Conservation (phyloP, 2,329 filamentous ascomycete genomes). For the Trichoderma breve region DNA sequence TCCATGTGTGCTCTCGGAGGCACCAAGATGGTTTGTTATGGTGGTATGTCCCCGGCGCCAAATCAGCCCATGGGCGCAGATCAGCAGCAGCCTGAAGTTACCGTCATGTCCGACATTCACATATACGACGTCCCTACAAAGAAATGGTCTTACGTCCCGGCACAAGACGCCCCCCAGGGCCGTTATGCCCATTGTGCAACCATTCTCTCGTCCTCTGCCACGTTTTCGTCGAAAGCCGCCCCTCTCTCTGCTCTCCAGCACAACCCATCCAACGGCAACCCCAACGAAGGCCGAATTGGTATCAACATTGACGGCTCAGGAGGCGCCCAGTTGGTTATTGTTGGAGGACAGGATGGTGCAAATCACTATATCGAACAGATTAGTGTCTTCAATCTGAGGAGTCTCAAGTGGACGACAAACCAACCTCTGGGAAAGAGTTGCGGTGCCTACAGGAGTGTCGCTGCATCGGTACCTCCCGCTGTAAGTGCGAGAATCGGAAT, state of each 20-base stretch:
- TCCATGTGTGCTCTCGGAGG: constrained; percentile 92
- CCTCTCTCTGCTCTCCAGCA: constrained; percentile 85
- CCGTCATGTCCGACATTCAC: constrained; percentile 97
- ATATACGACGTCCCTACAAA: constrained; percentile 84
- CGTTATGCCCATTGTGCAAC: constrained; percentile 96
- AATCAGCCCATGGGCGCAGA: constrained; percentile 47
- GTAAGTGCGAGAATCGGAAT: constrained; percentile 66
- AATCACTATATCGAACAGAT: constrained; percentile 99
- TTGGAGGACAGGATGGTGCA: constrained; percentile 93
- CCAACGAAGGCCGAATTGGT: constrained; percentile 84
- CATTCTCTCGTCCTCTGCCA: constrained; percentile 81
- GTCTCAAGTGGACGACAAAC: constrained; percentile 92
- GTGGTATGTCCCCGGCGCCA: constrained; percentile 86
- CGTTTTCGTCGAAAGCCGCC: constrained; percentile 80
- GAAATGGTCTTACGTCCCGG: constrained; percentile 81
- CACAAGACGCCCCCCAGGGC: constrained; percentile 81
- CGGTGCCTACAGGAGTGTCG: constrained; percentile 93
- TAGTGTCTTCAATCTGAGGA: constrained; percentile 94
- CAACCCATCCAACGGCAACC: constrained; percentile 77
- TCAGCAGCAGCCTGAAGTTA: constrained; percentile 74
- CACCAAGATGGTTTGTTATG: constrained; percentile 95
- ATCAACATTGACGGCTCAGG: constrained; percentile 87
- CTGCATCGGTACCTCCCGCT: constrained; percentile 72
- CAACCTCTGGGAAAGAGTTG: constrained; percentile 86
- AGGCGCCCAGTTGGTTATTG: constrained; percentile 94